Base-by-base conservation (phyloP, 169 alveolate genomes). In the Prorocentrum cordatum region DNA sequence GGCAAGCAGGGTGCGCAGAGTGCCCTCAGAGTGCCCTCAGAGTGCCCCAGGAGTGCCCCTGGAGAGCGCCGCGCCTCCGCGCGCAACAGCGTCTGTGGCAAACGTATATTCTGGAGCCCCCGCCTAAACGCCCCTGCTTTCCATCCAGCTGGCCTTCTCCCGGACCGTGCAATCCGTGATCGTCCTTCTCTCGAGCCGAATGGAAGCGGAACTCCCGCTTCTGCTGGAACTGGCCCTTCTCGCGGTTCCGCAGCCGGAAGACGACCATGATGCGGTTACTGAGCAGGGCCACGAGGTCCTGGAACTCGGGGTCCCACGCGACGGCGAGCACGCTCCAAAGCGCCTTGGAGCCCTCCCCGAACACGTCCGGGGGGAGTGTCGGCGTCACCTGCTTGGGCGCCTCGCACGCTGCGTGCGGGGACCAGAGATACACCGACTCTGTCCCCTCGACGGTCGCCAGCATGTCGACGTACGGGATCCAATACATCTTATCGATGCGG, bases 211-310 rank as follows among this genome's bases (percentile, higher is more conserved):
- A 79, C 61, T 79, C 89, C 61, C 45, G 38, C 89, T 61, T 58
- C 77, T 79, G 89, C 89, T 39, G 75, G 77, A 79, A 79, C 77
- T 79, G 89, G 66, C 73, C 89, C 89, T 79, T 79, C 47, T 79
- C 75, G 6, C 77, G 75, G 27, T 75, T 75, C 47, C 89, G 36
- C 12, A 79, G 75, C 16, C 89, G 75, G 68, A 64, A 79, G n/a
- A 79, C 39, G 75, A 79, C 20, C 64, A 79, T 22, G 42, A 79
- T 39, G 66, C 89, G 89, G 32, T 79, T 79, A 64, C 89, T 79
- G 3, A 79, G 66, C 45, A 79, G 22, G 32, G 89, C 89, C 47
- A 59, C 89, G 58, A 79, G 27, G 50, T 79, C 89, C 77, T 77
- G 54, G 16, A 42, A 16, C 54, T 42, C 54, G 9, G 54, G 54